Base-by-base conservation (phyloP, 495 filamentous ascomycete species). In the Pyrenula aspistea region DNA sequence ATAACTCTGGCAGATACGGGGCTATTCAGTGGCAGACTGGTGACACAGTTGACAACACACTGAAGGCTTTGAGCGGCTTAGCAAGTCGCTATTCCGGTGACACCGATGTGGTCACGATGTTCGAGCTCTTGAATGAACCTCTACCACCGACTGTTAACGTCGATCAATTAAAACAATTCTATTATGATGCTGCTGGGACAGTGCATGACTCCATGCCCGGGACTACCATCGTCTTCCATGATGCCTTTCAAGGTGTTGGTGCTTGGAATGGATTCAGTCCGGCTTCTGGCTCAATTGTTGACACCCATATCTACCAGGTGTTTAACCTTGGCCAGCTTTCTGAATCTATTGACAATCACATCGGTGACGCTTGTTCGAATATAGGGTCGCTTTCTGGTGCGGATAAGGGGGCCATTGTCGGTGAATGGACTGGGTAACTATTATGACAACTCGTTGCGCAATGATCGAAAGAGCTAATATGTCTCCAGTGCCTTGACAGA, bases 121-220 rank as follows among this genome's bases (percentile, higher is more conserved):
- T 91, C 60, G 80, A 89, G 64, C 77, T 87, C 2, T 69, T 90
- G 50, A 91, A 91, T 62, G 87, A 91, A 67, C 87, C 80, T 20
- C 48, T 71, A 23, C 71, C 69, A 22, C 53, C 66, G 2, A 72
- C 70, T 1, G 71, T 87, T 22, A 68, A 82, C 58, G 65, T 79
- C 53, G 67, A 69, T 53, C 64, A 59, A 2, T 60, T 88, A 36
- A 73, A 78, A 59, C 70, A 82, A 55, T 91, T 83, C 71, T 87
- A 87, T 69, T 76, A 80, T 49, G 76, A 84, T 53, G 77, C 79
- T 12, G 84, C 74, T 69, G 76, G 76, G 10, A 74, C 74, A 25
- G 69, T 84, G 20, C 79, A 79, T 15, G 60, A 67, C 19, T 55
- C 65, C 2, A 83, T 75, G 60, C 61, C 73, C 8, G 67, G 84